Evolutionary conservation across 2,329 filamentous ascomycete genomes (phyloP), one percentile per base, ranked within the genome.

Genomic region (Chrysoporthe cubensis): DNA sequence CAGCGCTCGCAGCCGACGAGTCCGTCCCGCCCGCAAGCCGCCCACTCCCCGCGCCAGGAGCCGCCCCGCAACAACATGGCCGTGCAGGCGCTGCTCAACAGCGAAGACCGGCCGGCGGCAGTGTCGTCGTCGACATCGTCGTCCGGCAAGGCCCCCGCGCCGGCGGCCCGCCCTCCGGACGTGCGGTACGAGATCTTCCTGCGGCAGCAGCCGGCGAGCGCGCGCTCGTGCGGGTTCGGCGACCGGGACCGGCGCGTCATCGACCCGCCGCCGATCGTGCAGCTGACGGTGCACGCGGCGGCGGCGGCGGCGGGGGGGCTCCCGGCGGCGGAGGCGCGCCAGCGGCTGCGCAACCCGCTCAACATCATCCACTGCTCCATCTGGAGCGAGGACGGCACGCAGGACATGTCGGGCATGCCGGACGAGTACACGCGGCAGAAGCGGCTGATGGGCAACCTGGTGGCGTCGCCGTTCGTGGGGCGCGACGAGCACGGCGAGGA

Each of bases 201-300:
- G 70, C 89, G 92, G 62, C 92, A 96, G 77, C 92, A 95, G 74
- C 92, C 92, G 9, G 83, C 88, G 21, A 91, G 91, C 1, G 92
- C 92, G 64, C 85, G 92, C 72, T 92, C 91, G 54, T 96, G 92
- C 74, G 92, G 92, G 1, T 95, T 94, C 76, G 92, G 92, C 69
- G 92, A 95, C 78, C 85, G 92, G 71, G 92, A 96, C 75, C 87
- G 92, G 50, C 86, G 92, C 70, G 91, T 94, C 18, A 92, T 96
- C 71, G 92, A 96, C 75, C 92, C 92, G 52, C 92, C 92, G 2
- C 92, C 92, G 16, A 95, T 96, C 74, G 86, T 96, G 32, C 89
- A 95, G 75, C 85, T 95, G 59, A 81, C 26, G 26, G 26, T 26
- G 26, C 26, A 26, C 26, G 26, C 26, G 1, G 26, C 26, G 26